Percentiles rank a stretch among this genome's conserved stretches.
phyloP scores from a whole-genome alignment of 305 asterid species.

The Stenogyne calaminthoides region DNA sequence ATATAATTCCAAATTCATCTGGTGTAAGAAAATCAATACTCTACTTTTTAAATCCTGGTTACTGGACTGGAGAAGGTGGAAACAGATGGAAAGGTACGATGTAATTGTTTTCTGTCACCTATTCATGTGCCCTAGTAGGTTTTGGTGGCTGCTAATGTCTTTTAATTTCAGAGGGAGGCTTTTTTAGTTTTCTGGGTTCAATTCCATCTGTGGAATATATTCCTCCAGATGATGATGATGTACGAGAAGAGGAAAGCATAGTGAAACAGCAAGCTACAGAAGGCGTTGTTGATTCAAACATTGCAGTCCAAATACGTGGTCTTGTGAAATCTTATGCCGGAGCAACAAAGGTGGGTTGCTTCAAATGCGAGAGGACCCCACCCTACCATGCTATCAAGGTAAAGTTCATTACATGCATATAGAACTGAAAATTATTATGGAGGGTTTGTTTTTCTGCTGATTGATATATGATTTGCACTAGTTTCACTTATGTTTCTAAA shows the following conservation, averaged over 20 bases:
- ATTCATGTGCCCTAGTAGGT: not conserved
- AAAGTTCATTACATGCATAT: conserved; percentile 17
- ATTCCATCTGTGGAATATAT: conserved; percentile 53
- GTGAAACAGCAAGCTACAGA: conserved; percentile 66
- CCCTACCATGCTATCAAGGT: conserved; percentile 92
- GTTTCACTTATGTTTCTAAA: not conserved
- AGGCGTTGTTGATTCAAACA: conserved; percentile 47
- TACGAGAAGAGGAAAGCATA: conserved; percentile 75
- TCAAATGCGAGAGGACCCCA: conserved; percentile 72
- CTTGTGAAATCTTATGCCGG: conserved; percentile 80
- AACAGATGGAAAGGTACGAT: conserved; percentile 64
- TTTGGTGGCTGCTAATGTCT: conserved; percentile 21
- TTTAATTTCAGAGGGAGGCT: conserved; percentile 61
- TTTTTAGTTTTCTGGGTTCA: conserved; percentile 62
- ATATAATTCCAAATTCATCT: conserved; percentile 70
- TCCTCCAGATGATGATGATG: conserved; percentile 79
- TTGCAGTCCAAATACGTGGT: conserved; percentile 87
- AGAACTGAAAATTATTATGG: not conserved
- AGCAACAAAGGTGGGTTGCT: conserved; percentile 60
- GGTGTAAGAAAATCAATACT: conserved; percentile 76
- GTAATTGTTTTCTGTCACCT: conserved; percentile 25
- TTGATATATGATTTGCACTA: not conserved
- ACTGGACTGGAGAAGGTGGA: conserved; percentile 93
- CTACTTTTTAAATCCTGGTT: conserved; percentile 80
- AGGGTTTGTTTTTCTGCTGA: conserved; percentile 17